phyloP scores from a whole-genome alignment of 83 land plant species.

The Picea engelmannii region DNA sequence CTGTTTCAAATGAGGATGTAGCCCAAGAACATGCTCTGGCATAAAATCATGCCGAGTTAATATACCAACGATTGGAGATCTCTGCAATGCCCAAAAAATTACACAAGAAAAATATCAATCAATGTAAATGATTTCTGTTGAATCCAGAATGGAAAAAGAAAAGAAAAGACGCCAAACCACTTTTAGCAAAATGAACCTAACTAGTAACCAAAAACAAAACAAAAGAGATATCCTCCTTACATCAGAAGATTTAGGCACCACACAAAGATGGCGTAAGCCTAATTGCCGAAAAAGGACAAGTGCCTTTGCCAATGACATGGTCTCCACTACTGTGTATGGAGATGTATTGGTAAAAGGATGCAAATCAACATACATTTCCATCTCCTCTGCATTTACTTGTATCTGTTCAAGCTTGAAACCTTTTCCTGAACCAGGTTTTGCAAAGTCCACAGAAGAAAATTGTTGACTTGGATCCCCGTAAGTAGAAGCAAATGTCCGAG shows the following conservation, averaged over 20 bases:
- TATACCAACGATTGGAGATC: constrained; percentile 76
- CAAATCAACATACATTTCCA: constrained; percentile 94
- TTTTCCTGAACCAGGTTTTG: constrained; percentile 84
- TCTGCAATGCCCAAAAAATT: constrained; percentile 46
- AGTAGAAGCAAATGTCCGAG: constrained; percentile 6
- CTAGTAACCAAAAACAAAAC: not conserved
- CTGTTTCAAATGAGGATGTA: constrained; percentile 39
- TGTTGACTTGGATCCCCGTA: constrained; percentile 12
- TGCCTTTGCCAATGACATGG: constrained; percentile 95
- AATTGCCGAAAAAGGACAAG: constrained; percentile 75
- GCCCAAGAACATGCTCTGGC: constrained; percentile 67
- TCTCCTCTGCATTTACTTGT: constrained; percentile 55
- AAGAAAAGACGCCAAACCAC: not conserved
- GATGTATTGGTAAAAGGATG: constrained; percentile 87
- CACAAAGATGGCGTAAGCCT: constrained; percentile 84
- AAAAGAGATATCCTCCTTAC: constrained; percentile 35
- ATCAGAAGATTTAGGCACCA: constrained; percentile 71
- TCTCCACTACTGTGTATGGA: constrained; percentile 93
- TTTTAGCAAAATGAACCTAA: constrained; percentile 7
- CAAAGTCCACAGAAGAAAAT: constrained; percentile 70
- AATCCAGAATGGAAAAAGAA: not conserved
- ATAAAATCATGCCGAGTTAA: constrained; percentile 92
- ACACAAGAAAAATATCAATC: no score
- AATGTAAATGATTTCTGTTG: no score
- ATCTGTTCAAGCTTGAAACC: constrained; percentile 62